Evolutionary conservation across 345 rosid genomes (phyloP).

Genomic region (Syzygium aqueum): DNA sequence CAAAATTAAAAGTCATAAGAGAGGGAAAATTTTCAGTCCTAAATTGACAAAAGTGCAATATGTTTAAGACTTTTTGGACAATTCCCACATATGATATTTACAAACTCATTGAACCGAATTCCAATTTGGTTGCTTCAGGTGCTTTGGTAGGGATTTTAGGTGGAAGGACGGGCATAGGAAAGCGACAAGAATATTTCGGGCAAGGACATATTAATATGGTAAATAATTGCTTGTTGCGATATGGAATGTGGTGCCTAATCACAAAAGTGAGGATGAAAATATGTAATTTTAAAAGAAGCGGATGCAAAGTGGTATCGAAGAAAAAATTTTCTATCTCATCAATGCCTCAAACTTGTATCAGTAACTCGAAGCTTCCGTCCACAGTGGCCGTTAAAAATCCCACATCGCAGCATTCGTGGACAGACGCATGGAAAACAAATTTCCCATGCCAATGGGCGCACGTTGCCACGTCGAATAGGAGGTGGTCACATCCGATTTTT

Average conservation of each 20-base stretch:
- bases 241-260: not conserved
- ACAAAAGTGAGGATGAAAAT: not conserved
- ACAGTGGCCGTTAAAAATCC: not conserved
- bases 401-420: fast-evolving
- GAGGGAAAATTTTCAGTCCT: no score
- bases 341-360: not conserved
- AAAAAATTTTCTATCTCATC: no score
- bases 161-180: not conserved
- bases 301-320: not conserved
- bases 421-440: not conserved
- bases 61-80: no score
- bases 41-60: no score
- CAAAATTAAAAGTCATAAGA: not conserved
- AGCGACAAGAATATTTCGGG: not conserved
- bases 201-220: not conserved
- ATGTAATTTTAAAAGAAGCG: not conserved
- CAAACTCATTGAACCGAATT: not conserved
- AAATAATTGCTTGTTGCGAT: not conserved
- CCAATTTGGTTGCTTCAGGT: not conserved
- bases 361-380: not conserved
- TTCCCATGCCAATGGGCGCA: not conserved
- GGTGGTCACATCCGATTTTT: not conserved
- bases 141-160: not conserved
- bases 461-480: fast-evolving
- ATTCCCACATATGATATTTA: not conserved